Evolutionary conservation across 768 basidiomycete species (phyloP), one percentile per base, ranked within the genome.

Genomic region (Suillus plorans): DNA sequence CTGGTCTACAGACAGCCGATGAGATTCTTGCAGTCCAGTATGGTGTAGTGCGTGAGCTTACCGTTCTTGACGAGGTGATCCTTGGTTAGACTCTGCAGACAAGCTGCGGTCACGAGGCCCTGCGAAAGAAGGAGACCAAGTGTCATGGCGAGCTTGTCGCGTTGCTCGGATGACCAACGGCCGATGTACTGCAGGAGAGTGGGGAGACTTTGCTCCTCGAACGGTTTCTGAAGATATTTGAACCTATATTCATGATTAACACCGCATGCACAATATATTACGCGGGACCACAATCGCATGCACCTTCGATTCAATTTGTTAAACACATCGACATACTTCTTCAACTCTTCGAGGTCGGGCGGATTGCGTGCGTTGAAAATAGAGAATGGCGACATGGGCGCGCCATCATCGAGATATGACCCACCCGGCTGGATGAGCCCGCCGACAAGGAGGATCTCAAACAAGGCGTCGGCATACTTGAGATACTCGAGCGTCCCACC

Each of bases 221-320:
- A 88, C 52, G 97, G 95, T 78, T 91, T 95, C 79, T 98, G 97
- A 71, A 99, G 92, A 84, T 99, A 99, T 79, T 98, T 98, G 85
- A 98, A 99, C 80, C 95, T 97, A 73, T 44, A 62, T 50, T 42
- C 42, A 25, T 22, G 57, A 64, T 44, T 50, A 68, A 60, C 68
- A 20, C 39, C 31, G 22, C n/a, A 69, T 60, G 22, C 8, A 9
- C 31, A 44, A 18, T 18, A 8, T 61, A 41, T 4, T 13, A 55
- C 63, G 63, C 58, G 64, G 66, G 64, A 68, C 20, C 36, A 0
- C 25, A 25, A 62, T 42, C 37, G 13, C 41, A 67, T 78, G 63
- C 71, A 93, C 95, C 97, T 90, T 80, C 97, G 86, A 83, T 96
- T 94, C 64, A 99, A 90, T 81, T 95, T 96, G 79, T 95, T 95